Evolutionary conservation across 2,329 filamentous ascomycete genomes (phyloP).

Genomic region (Sclerotinia subarctica): DNA sequence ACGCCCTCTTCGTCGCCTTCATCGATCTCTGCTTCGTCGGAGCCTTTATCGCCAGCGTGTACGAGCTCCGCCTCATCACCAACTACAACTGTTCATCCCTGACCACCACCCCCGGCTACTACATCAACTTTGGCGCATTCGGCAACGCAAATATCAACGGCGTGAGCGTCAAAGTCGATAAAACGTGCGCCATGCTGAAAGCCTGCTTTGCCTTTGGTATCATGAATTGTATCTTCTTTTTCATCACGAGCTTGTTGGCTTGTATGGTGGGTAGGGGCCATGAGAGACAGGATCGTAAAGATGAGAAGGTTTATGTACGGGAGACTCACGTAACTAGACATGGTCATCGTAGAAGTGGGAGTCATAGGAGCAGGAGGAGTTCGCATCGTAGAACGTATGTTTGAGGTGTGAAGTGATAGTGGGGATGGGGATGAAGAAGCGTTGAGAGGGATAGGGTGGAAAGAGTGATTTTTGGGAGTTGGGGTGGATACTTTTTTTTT

Average conservation of each 20-base stretch:
- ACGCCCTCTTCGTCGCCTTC: conserved; percentile 59
- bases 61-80: conserved; percentile 56
- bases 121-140: conserved; percentile 60
- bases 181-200: conserved; percentile 90
- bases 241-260: conserved; percentile 71
- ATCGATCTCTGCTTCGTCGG: conserved; percentile 61
- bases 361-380: conserved; percentile 35
- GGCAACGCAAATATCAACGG: conserved; percentile 52
- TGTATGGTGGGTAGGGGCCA: conserved; percentile 38
- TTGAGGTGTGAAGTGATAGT: conserved; percentile 18
- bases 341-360: conserved; percentile 35
- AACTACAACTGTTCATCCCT: conserved; percentile 66
- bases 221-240: conserved; percentile 81
- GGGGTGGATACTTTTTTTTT: background rate
- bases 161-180: conserved; percentile 58
- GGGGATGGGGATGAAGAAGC: background rate
- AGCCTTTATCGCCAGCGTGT: conserved; percentile 61
- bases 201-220: conserved; percentile 85
- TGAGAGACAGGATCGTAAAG: background rate
- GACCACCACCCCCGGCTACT: conserved; percentile 47
- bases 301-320: conserved; percentile 32
- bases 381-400: conserved; percentile 37
- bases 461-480: background rate
- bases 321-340: conserved; percentile 36
- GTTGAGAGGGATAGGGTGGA: background rate